Evolutionary conservation across 2,329 filamentous ascomycete species (phyloP).

Genomic region (Ophiobolus disseminans): DNA sequence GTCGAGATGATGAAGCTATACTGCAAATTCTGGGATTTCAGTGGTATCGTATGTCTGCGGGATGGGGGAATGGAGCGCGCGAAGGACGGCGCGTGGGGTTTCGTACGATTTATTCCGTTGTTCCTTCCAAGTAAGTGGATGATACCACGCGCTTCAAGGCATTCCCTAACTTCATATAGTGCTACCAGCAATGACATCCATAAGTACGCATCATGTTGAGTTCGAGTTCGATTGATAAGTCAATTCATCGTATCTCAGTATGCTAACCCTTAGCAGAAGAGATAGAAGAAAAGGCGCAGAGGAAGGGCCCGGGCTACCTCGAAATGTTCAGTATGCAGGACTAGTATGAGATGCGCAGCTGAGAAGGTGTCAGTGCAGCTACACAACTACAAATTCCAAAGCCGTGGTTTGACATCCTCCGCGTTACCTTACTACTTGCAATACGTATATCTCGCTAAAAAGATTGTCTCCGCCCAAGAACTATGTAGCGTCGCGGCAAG

Average conservation of each 20-base stretch:
- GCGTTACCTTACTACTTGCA: background rate
- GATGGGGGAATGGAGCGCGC: background rate
- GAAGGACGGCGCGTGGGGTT: constrained; percentile 3
- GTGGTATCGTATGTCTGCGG: too few species aligned
- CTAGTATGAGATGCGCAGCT: background rate
- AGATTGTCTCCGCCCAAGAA: constrained; percentile 2
- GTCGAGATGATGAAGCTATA: too few species aligned
- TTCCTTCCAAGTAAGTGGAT: too few species aligned
- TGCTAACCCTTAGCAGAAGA: background rate
- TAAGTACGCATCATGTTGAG: constrained; percentile 3
- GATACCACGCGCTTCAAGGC: too few species aligned
- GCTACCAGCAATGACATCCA: background rate
- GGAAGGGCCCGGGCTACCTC: background rate
- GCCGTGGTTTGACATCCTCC: background rate
- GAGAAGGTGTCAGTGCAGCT: background rate
- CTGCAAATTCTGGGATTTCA: too few species aligned
- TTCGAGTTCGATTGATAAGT: background rate
- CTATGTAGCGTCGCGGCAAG: background rate
- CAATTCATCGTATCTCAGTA: background rate
- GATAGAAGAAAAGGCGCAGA: background rate
- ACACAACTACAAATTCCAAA: background rate
- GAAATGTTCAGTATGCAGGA: background rate
- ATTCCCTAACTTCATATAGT: too few species aligned
- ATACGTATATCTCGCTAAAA: constrained; percentile 1
- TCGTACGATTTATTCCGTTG: constrained; percentile 1